A percentile compares a stretch with the other conserved stretches of the same genome.
These are phyloP conservation scores for Nannizzia gypsea DNA, from an alignment of 2,329 filamentous ascomycete genomes.

Conservation along the genomic window DNA sequence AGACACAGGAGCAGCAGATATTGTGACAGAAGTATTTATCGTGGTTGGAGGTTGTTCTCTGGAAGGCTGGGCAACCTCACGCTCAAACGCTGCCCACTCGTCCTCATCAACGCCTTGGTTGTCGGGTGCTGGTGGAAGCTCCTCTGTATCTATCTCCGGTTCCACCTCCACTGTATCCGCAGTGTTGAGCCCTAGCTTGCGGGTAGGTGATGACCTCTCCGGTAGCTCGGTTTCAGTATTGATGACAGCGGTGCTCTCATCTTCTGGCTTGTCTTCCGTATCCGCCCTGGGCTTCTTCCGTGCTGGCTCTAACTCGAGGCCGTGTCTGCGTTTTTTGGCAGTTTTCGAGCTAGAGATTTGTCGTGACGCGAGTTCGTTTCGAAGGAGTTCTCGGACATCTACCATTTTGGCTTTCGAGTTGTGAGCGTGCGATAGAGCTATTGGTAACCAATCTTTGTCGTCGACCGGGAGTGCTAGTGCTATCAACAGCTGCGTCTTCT, in stretches of 20 bases:
- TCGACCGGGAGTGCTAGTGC: not conserved
- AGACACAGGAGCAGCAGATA: constrained; percentile 57
- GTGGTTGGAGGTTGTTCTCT: constrained; percentile 24
- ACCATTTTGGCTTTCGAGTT: constrained; percentile 44
- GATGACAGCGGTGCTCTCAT: constrained; percentile 15
- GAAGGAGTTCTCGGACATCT: constrained; percentile 64
- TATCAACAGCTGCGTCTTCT: too few species aligned
- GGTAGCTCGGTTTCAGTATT: constrained; percentile 14
- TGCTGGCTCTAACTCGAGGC: constrained; percentile 28
- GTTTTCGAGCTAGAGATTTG: constrained; percentile 51
- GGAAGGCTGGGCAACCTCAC: constrained; percentile 53
- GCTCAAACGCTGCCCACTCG: constrained; percentile 80
- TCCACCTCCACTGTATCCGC: not conserved
- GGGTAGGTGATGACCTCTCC: constrained; percentile 14
- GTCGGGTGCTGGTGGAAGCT: not conserved
- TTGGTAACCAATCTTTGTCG: not conserved
- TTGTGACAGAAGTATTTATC: constrained; percentile 42
- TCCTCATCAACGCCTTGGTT: constrained; percentile 50
- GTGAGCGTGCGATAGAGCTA: not conserved
- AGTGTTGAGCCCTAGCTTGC: not conserved
- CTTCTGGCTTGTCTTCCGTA: constrained; percentile 19
- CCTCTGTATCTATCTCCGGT: constrained; percentile 9
- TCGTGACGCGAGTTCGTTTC: constrained; percentile 62
- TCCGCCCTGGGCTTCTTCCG: constrained; percentile 35
- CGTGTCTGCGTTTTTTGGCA: constrained; percentile 46